Percentiles rank a stretch among this genome's conserved stretches.
Evolutionary conservation across 2,329 filamentous ascomycete genomes (phyloP).

Genomic region (Colletotrichum graminicola): DNA sequence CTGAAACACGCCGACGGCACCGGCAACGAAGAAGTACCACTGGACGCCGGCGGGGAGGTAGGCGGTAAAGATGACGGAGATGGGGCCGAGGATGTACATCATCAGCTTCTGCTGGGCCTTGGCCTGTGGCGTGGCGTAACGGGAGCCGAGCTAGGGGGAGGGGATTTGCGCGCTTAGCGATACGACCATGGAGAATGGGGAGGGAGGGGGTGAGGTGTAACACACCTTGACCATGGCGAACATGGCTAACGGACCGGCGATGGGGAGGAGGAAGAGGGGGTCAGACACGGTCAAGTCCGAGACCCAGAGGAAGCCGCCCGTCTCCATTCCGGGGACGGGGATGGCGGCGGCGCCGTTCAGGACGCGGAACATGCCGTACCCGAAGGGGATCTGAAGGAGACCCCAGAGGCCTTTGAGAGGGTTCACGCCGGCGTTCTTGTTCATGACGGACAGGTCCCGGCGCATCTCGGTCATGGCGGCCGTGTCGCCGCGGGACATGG

Average conservation of each 20-base stretch:
- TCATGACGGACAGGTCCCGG: slow-evolving; percentile 53
- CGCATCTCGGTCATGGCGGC: slow-evolving; percentile 57
- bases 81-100: slow-evolving; percentile 57
- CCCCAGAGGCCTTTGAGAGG: slow-evolving; percentile 53
- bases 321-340: slow-evolving; percentile 83
- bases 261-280: slow-evolving; percentile 81
- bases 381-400: slow-evolving; percentile 71
- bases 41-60: slow-evolving; percentile 64
- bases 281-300: slow-evolving; percentile 80
- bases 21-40: slow-evolving; percentile 60
- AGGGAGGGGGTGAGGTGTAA: slow-evolving; percentile 3
- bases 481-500: slow-evolving; percentile 68
- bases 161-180: slow-evolving; percentile 40
- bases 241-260: slow-evolving; percentile 68
- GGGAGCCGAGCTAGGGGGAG: slow-evolving; percentile 51
- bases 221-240: slow-evolving; percentile 67
- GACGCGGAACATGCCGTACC: slow-evolving; percentile 84
- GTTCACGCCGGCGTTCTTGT: slow-evolving; percentile 53
- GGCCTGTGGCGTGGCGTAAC: slow-evolving; percentile 47
- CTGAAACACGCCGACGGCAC: slow-evolving; percentile 50
- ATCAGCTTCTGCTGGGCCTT: slow-evolving; percentile 56
- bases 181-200: not conserved
- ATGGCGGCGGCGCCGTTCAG: slow-evolving; percentile 79
- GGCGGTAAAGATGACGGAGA: slow-evolving; percentile 59
- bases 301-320: slow-evolving; percentile 82